These are phyloP conservation scores for Cladosporium colombiae DNA, from an alignment of 2,329 filamentous ascomycete genomes.

Conservation along the genomic window DNA sequence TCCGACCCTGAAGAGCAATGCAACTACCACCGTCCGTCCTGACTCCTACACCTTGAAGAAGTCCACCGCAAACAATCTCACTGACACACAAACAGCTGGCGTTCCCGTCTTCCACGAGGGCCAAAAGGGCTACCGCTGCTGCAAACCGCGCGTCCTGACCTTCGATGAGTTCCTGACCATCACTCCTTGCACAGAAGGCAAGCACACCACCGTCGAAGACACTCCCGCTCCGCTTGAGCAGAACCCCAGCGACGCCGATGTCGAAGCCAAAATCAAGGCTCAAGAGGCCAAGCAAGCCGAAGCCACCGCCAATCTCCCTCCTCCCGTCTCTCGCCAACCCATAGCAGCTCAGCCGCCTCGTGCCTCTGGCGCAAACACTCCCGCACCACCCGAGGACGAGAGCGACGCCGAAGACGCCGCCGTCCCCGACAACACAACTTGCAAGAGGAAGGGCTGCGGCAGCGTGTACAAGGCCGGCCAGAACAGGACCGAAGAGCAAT, in stretches of 20 bases:
- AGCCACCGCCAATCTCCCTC: constrained; percentile 25
- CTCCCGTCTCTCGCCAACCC: constrained; percentile 33
- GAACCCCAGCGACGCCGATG: constrained; percentile 30
- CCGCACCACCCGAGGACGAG: constrained; percentile 72
- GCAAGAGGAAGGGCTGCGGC: constrained; percentile 76
- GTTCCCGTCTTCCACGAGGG: constrained; percentile 91
- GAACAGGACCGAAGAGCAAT: constrained; percentile 70
- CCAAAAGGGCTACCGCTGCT: constrained; percentile 99
- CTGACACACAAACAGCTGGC: constrained; percentile 21
- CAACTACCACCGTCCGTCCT: constrained; percentile 71
- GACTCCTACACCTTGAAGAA: background rate
- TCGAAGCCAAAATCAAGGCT: constrained; percentile 36
- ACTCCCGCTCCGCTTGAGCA: constrained; percentile 47
- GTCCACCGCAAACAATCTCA: background rate
- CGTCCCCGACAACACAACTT: constrained; percentile 73
- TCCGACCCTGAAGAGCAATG: constrained; percentile 81
- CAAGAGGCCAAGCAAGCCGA: constrained; percentile 28
- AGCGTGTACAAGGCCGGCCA: constrained; percentile 62
- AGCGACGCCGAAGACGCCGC: constrained; percentile 77
- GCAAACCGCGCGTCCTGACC: constrained; percentile 92
- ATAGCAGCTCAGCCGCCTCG: constrained; percentile 33
- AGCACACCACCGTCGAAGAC: constrained; percentile 85
- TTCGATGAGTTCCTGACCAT: constrained; percentile 98
- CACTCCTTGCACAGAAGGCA: constrained; percentile 87
- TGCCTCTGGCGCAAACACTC: constrained; percentile 42